A percentile compares a stretch with the other conserved stretches of the same genome.
These are phyloP conservation scores for Penicillium antarcticum DNA, from an alignment of 495 filamentous ascomycete genomes.

Conservation along the genomic window DNA sequence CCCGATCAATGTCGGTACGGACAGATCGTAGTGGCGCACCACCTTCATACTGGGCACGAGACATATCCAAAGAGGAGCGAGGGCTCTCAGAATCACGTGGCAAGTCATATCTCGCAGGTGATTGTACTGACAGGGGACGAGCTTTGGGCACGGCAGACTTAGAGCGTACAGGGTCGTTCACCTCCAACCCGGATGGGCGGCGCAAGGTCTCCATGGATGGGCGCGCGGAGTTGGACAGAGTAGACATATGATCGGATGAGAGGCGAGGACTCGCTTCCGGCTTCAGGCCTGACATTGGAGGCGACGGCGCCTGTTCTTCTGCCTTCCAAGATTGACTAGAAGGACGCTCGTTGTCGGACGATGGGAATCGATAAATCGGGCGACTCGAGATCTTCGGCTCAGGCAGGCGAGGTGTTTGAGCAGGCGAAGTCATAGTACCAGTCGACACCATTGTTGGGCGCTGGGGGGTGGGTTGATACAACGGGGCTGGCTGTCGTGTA, in stretches of 20 bases:
- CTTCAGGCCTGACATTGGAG: constrained; percentile 25
- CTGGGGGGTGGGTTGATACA: constrained; percentile 58
- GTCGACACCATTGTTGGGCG: constrained; percentile 80
- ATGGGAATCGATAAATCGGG: constrained; percentile 62
- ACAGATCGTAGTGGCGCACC: constrained; percentile 35
- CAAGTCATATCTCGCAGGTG: constrained; percentile 73
- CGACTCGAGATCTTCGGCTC: constrained; percentile 42
- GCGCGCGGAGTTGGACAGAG: constrained; percentile 64
- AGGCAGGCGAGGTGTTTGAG: constrained; percentile 53
- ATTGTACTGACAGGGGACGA: constrained; percentile 72
- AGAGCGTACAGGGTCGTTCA: constrained; percentile 57
- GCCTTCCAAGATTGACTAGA: constrained; percentile 48
- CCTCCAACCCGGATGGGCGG: constrained; percentile 59
- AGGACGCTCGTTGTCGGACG: constrained; percentile 52
- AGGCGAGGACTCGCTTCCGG: constrained; percentile 50
- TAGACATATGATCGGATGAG: constrained; percentile 42
- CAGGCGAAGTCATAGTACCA: constrained; percentile 84
- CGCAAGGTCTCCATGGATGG: constrained; percentile 73
- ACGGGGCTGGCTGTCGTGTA: constrained; percentile 30
- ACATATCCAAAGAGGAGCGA: constrained; percentile 37
- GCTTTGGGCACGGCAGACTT: constrained; percentile 61
- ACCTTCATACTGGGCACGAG: constrained; percentile 33
- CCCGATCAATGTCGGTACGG: constrained; percentile 37
- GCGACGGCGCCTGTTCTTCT: constrained; percentile 34
- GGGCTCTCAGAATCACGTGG: constrained; percentile 61